Conservation (phyloP, 345 rosid species). For the Rhodomyrtus tomentosa region DNA sequence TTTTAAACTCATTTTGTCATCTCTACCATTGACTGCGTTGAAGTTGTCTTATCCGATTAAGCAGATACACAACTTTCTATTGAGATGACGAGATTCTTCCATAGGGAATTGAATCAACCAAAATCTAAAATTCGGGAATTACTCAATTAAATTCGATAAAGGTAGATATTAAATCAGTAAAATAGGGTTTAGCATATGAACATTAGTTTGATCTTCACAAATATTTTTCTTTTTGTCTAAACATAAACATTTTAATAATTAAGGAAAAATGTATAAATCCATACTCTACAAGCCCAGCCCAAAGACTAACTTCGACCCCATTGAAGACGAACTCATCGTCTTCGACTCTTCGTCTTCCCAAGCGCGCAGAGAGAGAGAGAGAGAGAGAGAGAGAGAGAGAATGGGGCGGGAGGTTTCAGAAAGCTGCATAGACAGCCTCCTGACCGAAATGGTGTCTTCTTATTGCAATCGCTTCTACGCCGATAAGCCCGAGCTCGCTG, state of each 20-base stretch:
- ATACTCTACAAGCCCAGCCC: neutral
- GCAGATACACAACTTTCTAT: neutral
- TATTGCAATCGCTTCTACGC: constrained; percentile 77
- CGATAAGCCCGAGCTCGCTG: constrained; percentile 94
- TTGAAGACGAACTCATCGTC: neutral
- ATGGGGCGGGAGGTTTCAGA: constrained; percentile 92
- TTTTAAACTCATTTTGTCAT: too few species aligned
- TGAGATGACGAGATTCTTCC: neutral
- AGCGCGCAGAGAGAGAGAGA: neutral
- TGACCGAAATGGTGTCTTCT: constrained; percentile 82
- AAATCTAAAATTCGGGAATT: neutral
- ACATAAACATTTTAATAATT: neutral
- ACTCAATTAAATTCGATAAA: neutral
- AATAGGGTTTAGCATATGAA: neutral
- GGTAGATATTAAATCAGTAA: neutral
- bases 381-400: constrained; percentile 1
- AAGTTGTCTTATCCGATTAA: neutral
- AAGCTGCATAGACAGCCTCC: constrained; percentile 78
- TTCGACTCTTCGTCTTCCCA: neutral
- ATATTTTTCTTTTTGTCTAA: too few species aligned
- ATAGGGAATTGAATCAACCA: neutral
- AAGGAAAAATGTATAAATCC: neutral
- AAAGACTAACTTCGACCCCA: neutral
- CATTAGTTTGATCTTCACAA: too few species aligned
- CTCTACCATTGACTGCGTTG: too few species aligned